Evolutionary conservation across 805 yeast genomes (phyloP), one percentile per base, ranked within the genome.

Genomic region (Candida odintsovae): DNA sequence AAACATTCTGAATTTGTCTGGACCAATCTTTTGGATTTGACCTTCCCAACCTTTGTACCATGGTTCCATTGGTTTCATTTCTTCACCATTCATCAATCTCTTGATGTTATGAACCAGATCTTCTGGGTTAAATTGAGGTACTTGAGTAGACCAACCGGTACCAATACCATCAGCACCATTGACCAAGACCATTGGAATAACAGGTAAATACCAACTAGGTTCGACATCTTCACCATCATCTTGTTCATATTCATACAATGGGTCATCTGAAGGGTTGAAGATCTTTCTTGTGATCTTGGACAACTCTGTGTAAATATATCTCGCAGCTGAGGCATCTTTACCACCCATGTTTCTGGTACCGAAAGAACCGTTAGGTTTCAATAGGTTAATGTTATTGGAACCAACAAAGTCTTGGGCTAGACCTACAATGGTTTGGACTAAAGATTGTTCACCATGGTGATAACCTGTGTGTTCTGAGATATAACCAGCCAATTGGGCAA

Each of bases 131-230:
- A 78, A 92, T 37, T 87, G 81, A 1, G 99, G 99, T 52, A 94
- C 84, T 50, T 79, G 81, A 1, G 98, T 90, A 53, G 96, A 87
- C 97, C 98, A 94, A 54, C 99, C 99, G 41, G 99, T 90, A 51
- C 99, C 99, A 64, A 94, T 94, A 70, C 99, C 99, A 67, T 94
- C 99, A 9, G 92, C 76, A 48, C 99, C 99, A 61, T 94, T 94
- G 6, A 94, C 96, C 50, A 94, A 73, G n/a, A 94, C 63, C 88
- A 90, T 87, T 10, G 99, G 99, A 36, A 94, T 56, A n/a, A 94
- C 81, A 1, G 99, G 99, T 37, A 88, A 71, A 65, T 89, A 94
- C 90, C 95, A 89, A 57, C 87, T 90, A 0, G 99, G 99, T 64
- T 94, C 99, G 18, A 92, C 95, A 0, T 92, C 82, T 52, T 80